phyloP scores from a whole-genome alignment of 2,329 filamentous ascomycete species.

The Diaporthe vexans region DNA sequence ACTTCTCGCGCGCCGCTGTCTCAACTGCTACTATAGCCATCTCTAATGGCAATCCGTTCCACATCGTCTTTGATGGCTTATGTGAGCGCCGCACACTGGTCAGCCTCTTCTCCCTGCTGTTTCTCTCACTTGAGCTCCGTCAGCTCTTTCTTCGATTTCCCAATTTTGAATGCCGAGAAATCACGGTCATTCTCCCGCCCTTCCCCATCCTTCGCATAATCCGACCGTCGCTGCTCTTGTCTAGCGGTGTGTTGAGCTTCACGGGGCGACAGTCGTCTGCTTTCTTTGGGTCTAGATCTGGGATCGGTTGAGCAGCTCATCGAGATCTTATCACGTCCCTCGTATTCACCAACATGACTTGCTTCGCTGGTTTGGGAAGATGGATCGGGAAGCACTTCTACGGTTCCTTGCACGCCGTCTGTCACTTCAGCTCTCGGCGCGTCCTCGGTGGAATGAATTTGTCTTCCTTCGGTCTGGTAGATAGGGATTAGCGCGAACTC shows the following conservation, averaged over 20 bases:
- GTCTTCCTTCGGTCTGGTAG: not conserved
- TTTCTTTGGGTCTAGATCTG: not conserved
- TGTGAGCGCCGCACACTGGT: too few species aligned
- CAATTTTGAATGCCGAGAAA: too few species aligned
- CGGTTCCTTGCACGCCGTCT: not conserved
- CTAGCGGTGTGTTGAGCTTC: not conserved
- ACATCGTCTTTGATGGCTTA: too few species aligned
- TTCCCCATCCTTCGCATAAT: not conserved
- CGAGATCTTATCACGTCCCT: not conserved
- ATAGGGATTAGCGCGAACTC: not conserved
- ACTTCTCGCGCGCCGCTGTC: too few species aligned
- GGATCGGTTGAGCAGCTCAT: not conserved
- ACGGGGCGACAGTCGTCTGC: not conserved
- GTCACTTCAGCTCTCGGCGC: not conserved
- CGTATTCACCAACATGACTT: not conserved
- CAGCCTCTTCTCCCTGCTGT: too few species aligned
- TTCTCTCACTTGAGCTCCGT: too few species aligned
- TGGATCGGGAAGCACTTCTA: not conserved
- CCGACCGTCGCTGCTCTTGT: not conserved
- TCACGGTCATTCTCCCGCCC: too few species aligned
- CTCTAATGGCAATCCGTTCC: too few species aligned
- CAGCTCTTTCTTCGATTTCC: too few species aligned
- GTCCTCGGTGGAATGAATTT: not conserved
- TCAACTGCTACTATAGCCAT: too few species aligned
- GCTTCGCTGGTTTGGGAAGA: not conserved